Evolutionary conservation across 106 monocot genomes (phyloP), one percentile per base, ranked within the genome.

Genomic region (Amphibolis antarctica): DNA sequence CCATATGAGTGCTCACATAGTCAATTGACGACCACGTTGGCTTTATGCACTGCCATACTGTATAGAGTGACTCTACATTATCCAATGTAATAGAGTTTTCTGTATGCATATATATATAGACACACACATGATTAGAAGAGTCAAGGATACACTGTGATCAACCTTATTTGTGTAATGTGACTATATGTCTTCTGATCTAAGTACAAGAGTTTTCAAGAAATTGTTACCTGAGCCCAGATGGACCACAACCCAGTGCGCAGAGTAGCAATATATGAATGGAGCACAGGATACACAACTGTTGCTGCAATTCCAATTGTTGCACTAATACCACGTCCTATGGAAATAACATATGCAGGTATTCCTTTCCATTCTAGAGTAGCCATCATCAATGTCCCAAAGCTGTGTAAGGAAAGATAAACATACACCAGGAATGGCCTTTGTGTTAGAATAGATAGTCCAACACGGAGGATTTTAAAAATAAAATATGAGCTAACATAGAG

Each of bases 311-410:
- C 89, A 13, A 89, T 65, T 20, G 80, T 36, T 27, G 94, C 86
- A 67, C 89, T 74, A 1, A 94, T 28, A 3, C 94, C 89, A 17
- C 94, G 83, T 5, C 79, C 89, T 55, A 94, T 65, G 49, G 83
- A 79, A 53, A 94, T 94, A 27, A 86, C 62, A 74, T 94, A 94
- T 21, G 86, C 89, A 0, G 94, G 94, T 25, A 94, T 79, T 22
- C 89, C 94, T 67, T 83, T 83, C 89, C 94, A 94, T 73, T 89
- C 73, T 58, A 89, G 68, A 4, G 94, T 82, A 54, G 94, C 89
- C 28, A 86, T 94, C 94, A 94, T 94, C 69, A 94, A 51, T 65
- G 89, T 74, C 43, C 94, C 94, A 67, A 94, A 94, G 71, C 94
- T 93, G 77, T 67, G 44, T 66, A 66, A 12, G 31, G 12, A 26